These are phyloP conservation scores for Salvia hispanica DNA, from an alignment of 257 asterid species.

Conservation along the genomic window DNA sequence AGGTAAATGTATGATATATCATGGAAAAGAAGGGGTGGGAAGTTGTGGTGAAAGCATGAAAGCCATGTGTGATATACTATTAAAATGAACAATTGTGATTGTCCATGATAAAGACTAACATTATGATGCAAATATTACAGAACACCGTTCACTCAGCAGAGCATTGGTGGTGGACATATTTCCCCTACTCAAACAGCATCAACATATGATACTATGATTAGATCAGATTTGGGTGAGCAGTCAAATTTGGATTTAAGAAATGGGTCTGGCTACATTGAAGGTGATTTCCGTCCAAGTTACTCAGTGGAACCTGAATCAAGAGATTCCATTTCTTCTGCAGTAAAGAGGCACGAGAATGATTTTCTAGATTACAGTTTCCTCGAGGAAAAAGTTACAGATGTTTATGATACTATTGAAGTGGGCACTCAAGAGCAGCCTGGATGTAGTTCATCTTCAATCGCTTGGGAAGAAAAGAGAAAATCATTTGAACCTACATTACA, in stretches of 20 bases:
- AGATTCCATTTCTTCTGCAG: conserved; percentile 54
- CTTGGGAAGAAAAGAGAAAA: conserved; percentile 61
- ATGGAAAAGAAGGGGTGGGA: no score
- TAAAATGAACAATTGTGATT: conserved; percentile 4
- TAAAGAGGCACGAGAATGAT: conserved; percentile 50
- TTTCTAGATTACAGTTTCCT: conserved; percentile 49
- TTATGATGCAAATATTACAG: conserved; percentile 50
- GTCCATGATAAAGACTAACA: conserved; percentile 19
- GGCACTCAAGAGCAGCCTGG: conserved; percentile 50
- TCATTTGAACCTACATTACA: conserved; percentile 37
- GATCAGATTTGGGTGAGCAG: conserved; percentile 55
- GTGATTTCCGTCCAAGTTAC: conserved; percentile 53
- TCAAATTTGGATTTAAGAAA: conserved; percentile 55
- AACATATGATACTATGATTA: conserved; percentile 44
- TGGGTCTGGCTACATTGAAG: conserved; percentile 51
- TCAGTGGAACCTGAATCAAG: conserved; percentile 55
- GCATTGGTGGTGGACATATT: conserved; percentile 43
- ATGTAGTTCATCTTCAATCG: conserved; percentile 52
- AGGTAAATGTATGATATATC: conserved; percentile 49
- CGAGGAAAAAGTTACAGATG: conserved; percentile 48
- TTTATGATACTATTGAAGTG: conserved; percentile 42
- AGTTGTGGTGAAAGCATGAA: no score
- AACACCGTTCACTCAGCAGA: conserved; percentile 43
- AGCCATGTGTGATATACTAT: conserved; percentile 7
- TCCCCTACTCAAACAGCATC: conserved; percentile 62